Conservation (phyloP, 2,329 filamentous ascomycete species). For the Diaporthe citri region DNA sequence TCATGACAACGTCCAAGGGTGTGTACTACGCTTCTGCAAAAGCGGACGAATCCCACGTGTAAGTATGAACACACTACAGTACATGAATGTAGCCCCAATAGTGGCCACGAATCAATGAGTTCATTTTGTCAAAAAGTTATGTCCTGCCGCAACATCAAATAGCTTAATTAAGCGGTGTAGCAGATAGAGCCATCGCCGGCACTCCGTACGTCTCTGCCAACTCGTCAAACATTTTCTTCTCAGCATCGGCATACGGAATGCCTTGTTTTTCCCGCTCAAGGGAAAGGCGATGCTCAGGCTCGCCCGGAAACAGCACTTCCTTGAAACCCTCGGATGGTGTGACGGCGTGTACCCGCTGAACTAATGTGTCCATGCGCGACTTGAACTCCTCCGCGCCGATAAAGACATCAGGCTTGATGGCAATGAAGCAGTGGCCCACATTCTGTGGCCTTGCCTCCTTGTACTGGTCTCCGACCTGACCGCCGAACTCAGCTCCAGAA, state of each 20-base stretch:
- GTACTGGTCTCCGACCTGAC: conserved; percentile 68
- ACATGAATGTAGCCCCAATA: neutral
- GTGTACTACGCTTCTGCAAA: too few species aligned
- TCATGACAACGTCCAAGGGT: too few species aligned
- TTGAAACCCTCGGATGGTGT: conserved; percentile 18
- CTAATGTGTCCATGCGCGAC: conserved; percentile 48
- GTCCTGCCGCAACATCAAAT: neutral
- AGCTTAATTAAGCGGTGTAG: neutral
- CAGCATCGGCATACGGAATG: neutral
- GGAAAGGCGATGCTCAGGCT: conserved; percentile 14
- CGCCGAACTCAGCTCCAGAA: conserved; percentile 70
- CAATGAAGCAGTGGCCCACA: conserved; percentile 68
- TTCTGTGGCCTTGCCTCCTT: conserved; percentile 60
- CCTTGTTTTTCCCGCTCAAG: conserved; percentile 12
- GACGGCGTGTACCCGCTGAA: conserved; percentile 36
- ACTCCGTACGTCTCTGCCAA: conserved; percentile 11
- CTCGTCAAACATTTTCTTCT: conserved; percentile 29
- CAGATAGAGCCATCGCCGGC: neutral
- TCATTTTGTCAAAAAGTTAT: too few species aligned
- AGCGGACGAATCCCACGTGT: neutral
- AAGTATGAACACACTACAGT: neutral
- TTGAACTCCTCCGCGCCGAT: conserved; percentile 64
- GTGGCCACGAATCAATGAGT: accelerated
- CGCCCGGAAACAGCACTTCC: conserved; percentile 18
- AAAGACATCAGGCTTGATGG: conserved; percentile 67